Percentiles rank a stretch among this genome's conserved stretches.
Evolutionary conservation across 2,329 filamentous ascomycete genomes (phyloP).

Genomic region (Gnomoniopsis smithogilvyi): DNA sequence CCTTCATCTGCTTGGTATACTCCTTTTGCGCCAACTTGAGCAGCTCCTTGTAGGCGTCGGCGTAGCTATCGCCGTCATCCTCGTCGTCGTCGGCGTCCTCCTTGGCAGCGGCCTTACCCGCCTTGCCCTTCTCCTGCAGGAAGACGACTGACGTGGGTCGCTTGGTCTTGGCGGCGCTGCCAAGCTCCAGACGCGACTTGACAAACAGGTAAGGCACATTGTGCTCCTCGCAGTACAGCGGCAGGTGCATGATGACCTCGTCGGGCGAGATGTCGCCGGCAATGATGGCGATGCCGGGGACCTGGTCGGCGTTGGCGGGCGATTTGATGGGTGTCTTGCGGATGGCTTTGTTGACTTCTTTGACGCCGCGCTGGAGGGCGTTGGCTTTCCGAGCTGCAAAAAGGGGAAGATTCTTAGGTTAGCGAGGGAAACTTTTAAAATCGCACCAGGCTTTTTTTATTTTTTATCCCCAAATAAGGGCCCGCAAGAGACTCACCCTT

Average conservation of each 20-base stretch:
- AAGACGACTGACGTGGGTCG: conserved; percentile 95
- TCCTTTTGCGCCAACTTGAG: conserved; percentile 67
- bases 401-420: background rate
- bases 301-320: conserved; percentile 49
- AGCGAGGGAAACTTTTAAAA: background rate
- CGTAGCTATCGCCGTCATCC: conserved; percentile 57
- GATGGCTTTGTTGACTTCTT: conserved; percentile 97
- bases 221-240: conserved; percentile 97
- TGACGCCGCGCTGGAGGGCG: conserved; percentile 94
- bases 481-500: conserved; percentile 44
- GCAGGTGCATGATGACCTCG: conserved; percentile 98
- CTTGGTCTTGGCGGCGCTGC: conserved; percentile 92
- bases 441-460: background rate
- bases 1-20: conserved; percentile 50
- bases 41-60: conserved; percentile 61
- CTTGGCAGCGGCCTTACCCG: conserved; percentile 42
- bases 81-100: conserved; percentile 41
- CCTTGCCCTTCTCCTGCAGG: conserved; percentile 60
- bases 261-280: conserved; percentile 97
- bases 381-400: conserved; percentile 84
- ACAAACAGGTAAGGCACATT: conserved; percentile 97
- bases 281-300: conserved; percentile 80
- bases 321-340: conserved; percentile 79
- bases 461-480: conserved; percentile 18
- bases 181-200: conserved; percentile 85